phyloP scores from a whole-genome alignment of 768 basidiomycete genomes.

The Gloeopeniophorella convolvens region DNA sequence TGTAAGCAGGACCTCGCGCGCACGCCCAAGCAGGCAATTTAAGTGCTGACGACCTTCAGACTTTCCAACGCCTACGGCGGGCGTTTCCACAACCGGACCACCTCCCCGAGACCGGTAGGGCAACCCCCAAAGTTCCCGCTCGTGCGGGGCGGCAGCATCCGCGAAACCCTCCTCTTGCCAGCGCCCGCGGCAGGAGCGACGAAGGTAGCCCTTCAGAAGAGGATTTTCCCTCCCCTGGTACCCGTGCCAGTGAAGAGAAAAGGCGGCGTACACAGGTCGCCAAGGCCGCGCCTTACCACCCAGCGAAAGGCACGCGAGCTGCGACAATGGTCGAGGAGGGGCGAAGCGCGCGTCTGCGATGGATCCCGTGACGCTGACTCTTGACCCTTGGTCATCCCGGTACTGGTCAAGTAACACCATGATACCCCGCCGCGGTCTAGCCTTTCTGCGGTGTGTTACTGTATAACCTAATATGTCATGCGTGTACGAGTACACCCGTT shows the following conservation, averaged over 20 bases:
- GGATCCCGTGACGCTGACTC: too few species aligned
- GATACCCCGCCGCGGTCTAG: too few species aligned
- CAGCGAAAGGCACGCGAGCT: slow-evolving; percentile 12
- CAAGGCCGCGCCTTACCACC: slow-evolving; percentile 3
- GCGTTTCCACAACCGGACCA: not conserved
- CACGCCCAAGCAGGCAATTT: not conserved
- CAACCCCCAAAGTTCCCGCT: not conserved
- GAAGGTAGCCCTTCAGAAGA: not conserved
- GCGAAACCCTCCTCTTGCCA: not conserved
- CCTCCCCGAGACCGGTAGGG: not conserved
- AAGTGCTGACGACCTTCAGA: not conserved
- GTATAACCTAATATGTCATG: too few species aligned
- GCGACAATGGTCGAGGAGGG: slow-evolving; percentile 4
- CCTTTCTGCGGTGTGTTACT: too few species aligned
- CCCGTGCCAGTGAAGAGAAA: slow-evolving; percentile 6
- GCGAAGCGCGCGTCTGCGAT: not conserved
- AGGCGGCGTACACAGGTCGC: not conserved
- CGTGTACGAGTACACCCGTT: too few species aligned
- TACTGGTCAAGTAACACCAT: too few species aligned
- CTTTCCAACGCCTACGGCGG: not conserved
- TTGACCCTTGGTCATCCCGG: too few species aligned
- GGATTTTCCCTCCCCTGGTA: slow-evolving; percentile 4
- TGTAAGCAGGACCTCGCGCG: not conserved
- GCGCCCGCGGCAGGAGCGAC: not conserved
- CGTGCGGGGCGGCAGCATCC: not conserved